A percentile compares a stretch with the other conserved stretches of the same genome.
phyloP scores from a whole-genome alignment of 257 asterid species.

The Primulina tabacum region DNA sequence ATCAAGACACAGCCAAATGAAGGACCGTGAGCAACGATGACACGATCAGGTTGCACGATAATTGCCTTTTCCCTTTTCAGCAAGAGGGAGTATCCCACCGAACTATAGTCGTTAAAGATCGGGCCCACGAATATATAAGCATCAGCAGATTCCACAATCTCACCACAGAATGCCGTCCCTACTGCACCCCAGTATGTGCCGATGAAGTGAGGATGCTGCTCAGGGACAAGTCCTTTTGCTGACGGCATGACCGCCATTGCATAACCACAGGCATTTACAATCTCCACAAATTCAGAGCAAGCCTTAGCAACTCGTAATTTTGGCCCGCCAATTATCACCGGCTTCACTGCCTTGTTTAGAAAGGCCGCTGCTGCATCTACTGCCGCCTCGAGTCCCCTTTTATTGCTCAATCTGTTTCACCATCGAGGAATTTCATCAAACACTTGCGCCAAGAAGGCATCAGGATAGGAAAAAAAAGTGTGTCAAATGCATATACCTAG shows the following conservation, averaged over 20 bases:
- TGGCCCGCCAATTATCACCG: constrained; percentile 79
- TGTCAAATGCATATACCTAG: constrained; percentile 38
- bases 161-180: constrained; percentile 73
- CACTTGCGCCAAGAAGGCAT: background rate
- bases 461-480: background rate
- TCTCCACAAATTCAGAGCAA: constrained; percentile 44
- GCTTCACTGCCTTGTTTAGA: constrained; percentile 73
- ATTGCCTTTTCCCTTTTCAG: constrained; percentile 72
- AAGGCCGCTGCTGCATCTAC: constrained; percentile 64
- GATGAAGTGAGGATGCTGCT: constrained; percentile 65
- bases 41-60: constrained; percentile 72
- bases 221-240: constrained; percentile 83
- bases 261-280: constrained; percentile 65
- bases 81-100: constrained; percentile 78
- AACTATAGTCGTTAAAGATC: constrained; percentile 77
- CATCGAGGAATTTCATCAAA: background rate
- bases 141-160: constrained; percentile 80
- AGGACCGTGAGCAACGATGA: constrained; percentile 57
- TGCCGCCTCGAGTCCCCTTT: constrained; percentile 65
- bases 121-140: constrained; percentile 77
- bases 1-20: constrained; percentile 74
- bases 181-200: constrained; percentile 90
- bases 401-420: constrained; percentile 58
- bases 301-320: constrained; percentile 65
- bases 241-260: constrained; percentile 73